phyloP scores from a whole-genome alignment of 2,329 filamentous ascomycete species.

The Colletotrichum tofieldiae region DNA sequence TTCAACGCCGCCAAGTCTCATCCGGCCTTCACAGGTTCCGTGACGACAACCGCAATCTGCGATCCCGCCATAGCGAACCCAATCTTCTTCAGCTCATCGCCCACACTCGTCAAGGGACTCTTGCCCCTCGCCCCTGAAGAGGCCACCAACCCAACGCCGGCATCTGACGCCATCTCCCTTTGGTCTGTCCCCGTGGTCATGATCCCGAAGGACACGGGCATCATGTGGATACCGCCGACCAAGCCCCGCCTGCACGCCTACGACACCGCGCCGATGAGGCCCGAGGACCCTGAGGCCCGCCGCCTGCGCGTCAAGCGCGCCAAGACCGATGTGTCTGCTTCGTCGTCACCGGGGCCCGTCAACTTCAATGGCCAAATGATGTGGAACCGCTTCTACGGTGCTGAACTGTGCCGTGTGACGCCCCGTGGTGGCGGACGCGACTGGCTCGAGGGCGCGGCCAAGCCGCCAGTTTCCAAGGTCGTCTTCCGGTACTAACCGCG shows the following conservation, averaged over 20 bases:
- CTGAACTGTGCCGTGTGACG: conserved; percentile 6
- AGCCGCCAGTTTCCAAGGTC: conserved; percentile 13
- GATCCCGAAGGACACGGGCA: conserved; percentile 11
- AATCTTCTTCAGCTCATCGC: not conserved
- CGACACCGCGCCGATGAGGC: conserved; percentile 22
- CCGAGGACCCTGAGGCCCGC: conserved; percentile 33
- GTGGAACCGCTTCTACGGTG: conserved; percentile 36
- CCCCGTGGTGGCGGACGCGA: conserved; percentile 28
- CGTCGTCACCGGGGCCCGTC: conserved; percentile 34
- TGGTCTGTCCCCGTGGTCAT: conserved; percentile 26
- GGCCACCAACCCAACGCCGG: not conserved
- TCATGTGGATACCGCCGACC: conserved; percentile 27
- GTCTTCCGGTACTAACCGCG: conserved; percentile 16
- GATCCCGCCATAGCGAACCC: conserved; percentile 17
- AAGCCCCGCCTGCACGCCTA: conserved; percentile 15
- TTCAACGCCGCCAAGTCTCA: conserved; percentile 34
- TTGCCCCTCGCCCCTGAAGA: not conserved
- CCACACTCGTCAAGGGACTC: not conserved
- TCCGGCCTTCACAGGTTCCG: conserved; percentile 6
- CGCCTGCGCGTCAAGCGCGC: conserved; percentile 25
- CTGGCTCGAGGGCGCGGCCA: conserved; percentile 25
- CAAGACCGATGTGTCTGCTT: conserved; percentile 21
- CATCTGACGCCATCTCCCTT: conserved; percentile 36
- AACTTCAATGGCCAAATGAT: conserved; percentile 32
- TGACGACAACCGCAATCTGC: not conserved